A percentile compares a stretch with the other conserved stretches of the same genome.
Conservation (phyloP, 1,284 basidiomycete genomes). For the Cronartium quercuum region DNA sequence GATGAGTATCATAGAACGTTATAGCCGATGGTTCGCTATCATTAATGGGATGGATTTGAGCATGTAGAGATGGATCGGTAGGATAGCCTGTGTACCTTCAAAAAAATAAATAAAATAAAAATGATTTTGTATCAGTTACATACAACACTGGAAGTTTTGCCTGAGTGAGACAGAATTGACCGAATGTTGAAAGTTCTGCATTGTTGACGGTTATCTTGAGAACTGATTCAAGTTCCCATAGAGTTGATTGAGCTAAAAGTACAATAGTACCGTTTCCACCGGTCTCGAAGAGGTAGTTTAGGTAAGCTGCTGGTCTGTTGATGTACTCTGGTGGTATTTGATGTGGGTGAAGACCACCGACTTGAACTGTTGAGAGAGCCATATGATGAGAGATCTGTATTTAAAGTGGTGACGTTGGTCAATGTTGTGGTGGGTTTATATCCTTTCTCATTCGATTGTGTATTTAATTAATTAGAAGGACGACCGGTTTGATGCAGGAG, state of each 20-base stretch:
- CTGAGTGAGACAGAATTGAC: background rate
- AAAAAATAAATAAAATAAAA: background rate
- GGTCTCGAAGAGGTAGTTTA: conserved; percentile 15
- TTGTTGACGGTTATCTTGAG: conserved; percentile 26
- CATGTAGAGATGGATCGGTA: conserved; percentile 9
- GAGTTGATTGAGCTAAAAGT: conserved; percentile 4
- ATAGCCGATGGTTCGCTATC: conserved; percentile 30
- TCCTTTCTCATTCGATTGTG: no score
- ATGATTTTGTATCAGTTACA: background rate
- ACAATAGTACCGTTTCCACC: conserved; percentile 28
- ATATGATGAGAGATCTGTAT: no score
- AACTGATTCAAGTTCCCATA: conserved; percentile 30
- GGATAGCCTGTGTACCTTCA: conserved; percentile 21
- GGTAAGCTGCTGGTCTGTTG: conserved; percentile 26
- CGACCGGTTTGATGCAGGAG: no score
- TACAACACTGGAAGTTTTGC: background rate
- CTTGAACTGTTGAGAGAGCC: no score
- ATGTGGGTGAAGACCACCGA: conserved; percentile 27
- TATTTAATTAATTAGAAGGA: no score
- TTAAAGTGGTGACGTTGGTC: no score
- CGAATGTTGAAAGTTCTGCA: conserved; percentile 32
- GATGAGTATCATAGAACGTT: conserved; percentile 27
- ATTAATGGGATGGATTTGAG: conserved; percentile 26
- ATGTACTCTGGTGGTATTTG: conserved; percentile 22
- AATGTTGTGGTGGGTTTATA: no score